Evolutionary conservation across 805 yeast genomes (phyloP), one percentile per base, ranked within the genome.

Genomic region (Ogataea neopini): DNA sequence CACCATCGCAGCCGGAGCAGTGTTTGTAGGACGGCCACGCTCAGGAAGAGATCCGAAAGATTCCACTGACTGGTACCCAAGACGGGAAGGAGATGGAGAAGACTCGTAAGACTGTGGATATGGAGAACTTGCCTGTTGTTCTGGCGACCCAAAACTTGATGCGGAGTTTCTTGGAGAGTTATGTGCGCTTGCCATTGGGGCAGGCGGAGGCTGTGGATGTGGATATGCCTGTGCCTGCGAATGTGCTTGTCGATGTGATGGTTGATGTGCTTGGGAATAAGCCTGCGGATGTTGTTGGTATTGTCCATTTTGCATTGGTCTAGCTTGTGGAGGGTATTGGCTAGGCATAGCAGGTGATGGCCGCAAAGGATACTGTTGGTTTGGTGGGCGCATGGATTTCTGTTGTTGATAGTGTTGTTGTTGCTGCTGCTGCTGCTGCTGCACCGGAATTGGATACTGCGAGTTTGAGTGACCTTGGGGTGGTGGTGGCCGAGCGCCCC

Each of bases 131-230:
- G 46, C 46, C 19, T 25, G 34, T 26, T 43, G 46, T 19, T 43
- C 46, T 8, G 46, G 46, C 2, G 46, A 43, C 3, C 46, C 40
- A 11, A 43, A 8, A n/a, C 46, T 43, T 26, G 36, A 28, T 18
- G 13, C n/a, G 28, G 46, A 37, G 19, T 20, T 34, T 33, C 40
- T 26, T 9, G 42, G 42, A 15, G 42, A 26, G 8, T 29, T 14
- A 22, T 17, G 18, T 14, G 42, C 33, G 18, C 30, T 28, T 28
- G 42, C 13, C 14, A 28, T 15, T 9, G 32, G 42, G 2, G 18
- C 42, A 3, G 33, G 42, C 18, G 37, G 34, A 40, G 61, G 69
- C n/a, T 61, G 60, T 36, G 60, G 65, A 11, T 61, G 62, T 32
- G 40, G 25, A 20, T 19, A 9, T 9, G 26, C 23, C 18, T 15